phyloP scores from a whole-genome alignment of 1,139 yeast genomes.

The Magnusiomyces ingens region DNA sequence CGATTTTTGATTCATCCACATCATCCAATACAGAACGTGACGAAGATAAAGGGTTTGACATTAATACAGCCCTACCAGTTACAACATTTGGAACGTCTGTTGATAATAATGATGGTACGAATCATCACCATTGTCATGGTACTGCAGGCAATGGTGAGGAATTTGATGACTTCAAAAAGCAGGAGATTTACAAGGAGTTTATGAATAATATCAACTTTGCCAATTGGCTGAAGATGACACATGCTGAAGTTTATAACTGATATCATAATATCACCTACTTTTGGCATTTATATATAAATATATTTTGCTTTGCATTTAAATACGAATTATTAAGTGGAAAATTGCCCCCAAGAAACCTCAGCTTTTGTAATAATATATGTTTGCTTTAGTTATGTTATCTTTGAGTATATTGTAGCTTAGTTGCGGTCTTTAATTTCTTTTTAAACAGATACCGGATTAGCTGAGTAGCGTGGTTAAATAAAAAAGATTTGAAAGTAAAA shows the following conservation, averaged over 20 bases:
- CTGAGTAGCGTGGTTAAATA: too few species aligned
- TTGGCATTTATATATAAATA: too few species aligned
- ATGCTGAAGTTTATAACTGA: slow-evolving; percentile 4
- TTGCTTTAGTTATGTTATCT: too few species aligned
- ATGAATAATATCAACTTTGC: slow-evolving; percentile 7
- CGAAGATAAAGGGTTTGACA: neutral
- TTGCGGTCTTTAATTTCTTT: too few species aligned
- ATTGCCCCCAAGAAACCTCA: too few species aligned
- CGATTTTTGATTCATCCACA: neutral
- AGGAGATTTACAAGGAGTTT: slow-evolving; percentile 8
- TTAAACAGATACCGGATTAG: too few species aligned
- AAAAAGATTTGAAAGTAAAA: too few species aligned
- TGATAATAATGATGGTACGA: neutral
- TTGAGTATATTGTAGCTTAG: too few species aligned
- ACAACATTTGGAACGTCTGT: neutral
- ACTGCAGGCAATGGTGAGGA: neutral
- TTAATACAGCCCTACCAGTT: neutral
- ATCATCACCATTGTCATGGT: neutral
- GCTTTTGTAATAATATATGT: too few species aligned
- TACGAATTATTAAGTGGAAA: neutral
- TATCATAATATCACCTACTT: neutral
- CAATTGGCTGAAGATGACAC: slow-evolving; percentile 8
- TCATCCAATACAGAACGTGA: neutral
- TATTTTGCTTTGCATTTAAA: slow-evolving; percentile 1
- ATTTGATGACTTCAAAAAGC: neutral